These are phyloP conservation scores for Shiraia sp. DNA, from an alignment of 2,329 filamentous ascomycete genomes.

Conservation along the genomic window DNA sequence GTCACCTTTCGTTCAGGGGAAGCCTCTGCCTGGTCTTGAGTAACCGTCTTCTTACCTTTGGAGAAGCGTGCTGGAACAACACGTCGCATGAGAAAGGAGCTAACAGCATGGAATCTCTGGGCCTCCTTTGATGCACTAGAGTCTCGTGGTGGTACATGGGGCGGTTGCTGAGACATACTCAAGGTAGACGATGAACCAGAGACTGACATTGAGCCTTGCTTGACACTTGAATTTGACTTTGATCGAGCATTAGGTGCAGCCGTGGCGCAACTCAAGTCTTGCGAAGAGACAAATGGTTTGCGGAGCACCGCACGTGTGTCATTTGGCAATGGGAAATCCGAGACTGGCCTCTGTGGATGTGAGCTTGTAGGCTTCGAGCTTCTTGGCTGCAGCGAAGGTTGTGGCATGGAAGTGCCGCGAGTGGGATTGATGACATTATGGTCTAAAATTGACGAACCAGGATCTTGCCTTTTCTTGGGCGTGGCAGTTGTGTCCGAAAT, in stretches of 20 bases:
- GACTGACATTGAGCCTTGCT: slow-evolving; percentile 20
- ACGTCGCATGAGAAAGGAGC: slow-evolving; percentile 30
- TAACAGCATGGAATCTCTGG: slow-evolving; percentile 29
- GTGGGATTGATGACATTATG: slow-evolving; percentile 27
- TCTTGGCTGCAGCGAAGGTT: slow-evolving; percentile 14
- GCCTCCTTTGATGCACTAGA: slow-evolving; percentile 41
- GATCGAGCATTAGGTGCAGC: slow-evolving; percentile 15
- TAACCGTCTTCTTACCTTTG: slow-evolving; percentile 11
- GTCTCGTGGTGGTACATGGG: slow-evolving; percentile 33
- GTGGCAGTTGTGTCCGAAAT: neutral
- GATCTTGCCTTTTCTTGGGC: slow-evolving; percentile 23
- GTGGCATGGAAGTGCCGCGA: slow-evolving; percentile 19
- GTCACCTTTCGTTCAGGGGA: too few relatives aligned
- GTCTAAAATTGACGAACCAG: slow-evolving; percentile 27
- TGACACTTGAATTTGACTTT: slow-evolving; percentile 26
- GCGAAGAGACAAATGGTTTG: slow-evolving; percentile 14
- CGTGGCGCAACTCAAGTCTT: slow-evolving; percentile 25
- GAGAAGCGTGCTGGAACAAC: slow-evolving; percentile 17
- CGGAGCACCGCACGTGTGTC: slow-evolving; percentile 16
- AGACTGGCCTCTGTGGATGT: slow-evolving; percentile 7
- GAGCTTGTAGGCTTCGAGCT: slow-evolving; percentile 7
- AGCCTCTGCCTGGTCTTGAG: neutral
- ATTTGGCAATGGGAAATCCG: slow-evolving; percentile 17
- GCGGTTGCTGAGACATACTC: slow-evolving; percentile 19
- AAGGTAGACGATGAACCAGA: slow-evolving; percentile 30